Evolutionary conservation across 2,329 filamentous ascomycete species (phyloP), one percentile per base, ranked within the genome.

Genomic region (Aspergillus ustus): DNA sequence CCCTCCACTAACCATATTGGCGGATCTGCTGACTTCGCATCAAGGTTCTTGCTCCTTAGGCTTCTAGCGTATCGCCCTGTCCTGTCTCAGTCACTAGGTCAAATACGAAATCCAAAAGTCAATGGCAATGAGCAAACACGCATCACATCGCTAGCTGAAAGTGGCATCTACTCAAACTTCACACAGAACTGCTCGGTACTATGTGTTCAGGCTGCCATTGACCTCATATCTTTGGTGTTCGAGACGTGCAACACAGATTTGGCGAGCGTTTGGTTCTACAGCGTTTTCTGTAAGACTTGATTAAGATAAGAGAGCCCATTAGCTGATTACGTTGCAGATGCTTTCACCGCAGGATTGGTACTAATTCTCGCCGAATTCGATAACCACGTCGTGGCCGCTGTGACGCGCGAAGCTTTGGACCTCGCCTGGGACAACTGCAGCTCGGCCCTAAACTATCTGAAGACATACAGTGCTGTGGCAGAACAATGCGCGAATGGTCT

Each of bases 241-340:
- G 15, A 53, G 1, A 53, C 37, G 7, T 53, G 34, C 19, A 28
- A 22, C 11, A 53, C 34, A 9, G 37, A 53, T 17, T 19, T 53
- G 52, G 52, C 52, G 11, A 53, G 52, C 20, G 34, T 53, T n/a
- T 53, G 52, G 52, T 45, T 43, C 5, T 53, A 53, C 20, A 53
- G 31, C 22, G 37, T 53, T 17, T 53, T 53, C 13, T 53, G 52
- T 53, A 44, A 34, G 37, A 2, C 6, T 13, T 3, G 5, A 4
- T 9, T 11, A 13, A 40, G 34, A 7, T n/a, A 28, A 7, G 20
- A 13, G 6, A 25, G 19, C 2, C n/a, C 13, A 44, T 3, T n/a
- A 17, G 9, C 37, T 29, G 9, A 43, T 28, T 7, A n/a, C 7
- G 13, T 15, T 44, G 11, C 37, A 45, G 52, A 53, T n/a, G 28